Evolutionary conservation across 148 eudicot species (phyloP), one percentile per base, ranked within the genome.

Genomic region (Polygonum aviculare): DNA sequence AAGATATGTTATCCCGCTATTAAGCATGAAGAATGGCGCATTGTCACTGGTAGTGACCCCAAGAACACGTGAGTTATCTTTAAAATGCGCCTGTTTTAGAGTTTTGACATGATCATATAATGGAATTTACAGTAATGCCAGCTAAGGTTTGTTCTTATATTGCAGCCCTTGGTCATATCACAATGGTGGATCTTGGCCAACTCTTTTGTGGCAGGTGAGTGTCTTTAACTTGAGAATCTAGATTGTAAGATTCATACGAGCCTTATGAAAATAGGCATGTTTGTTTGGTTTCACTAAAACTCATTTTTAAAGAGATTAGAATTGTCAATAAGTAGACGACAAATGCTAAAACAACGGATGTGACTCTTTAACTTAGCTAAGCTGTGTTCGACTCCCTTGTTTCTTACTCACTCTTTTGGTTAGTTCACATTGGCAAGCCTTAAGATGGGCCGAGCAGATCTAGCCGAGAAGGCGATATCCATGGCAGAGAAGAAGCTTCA

Each of bases 121-220:
- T 67, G 18, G 1, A 8, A 57, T 55, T 39, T 55, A 9, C 22
- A 39, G 40, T 3, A 6, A 19, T 15, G n/a, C 15, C n/a, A 39
- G 10, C 15, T 36, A 39, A 55, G 47, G 2, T 71, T 52, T 72
- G 36, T 55, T 18, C 21, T 54, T 47, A 69, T 74, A 22, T 74
- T 79, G 84, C 88, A 91, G 93, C 71, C 95, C 98, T 70, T 94
- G 98, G 98, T 94, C 98, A 12, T 94, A 94, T 85, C 98, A 94
- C 76, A 94, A 94, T 85, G 97, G 95, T 12, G 98, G 98, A 79
- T 90, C 98, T 36, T 94, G 98, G 98, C 98, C 98, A 69, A 94
- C 97, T 8, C 93, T 94, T 59, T 65, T 94, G 73, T 94, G 98
- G 98, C 98, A 91, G 97, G 98, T 93, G 79, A 73, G 73, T 69